Evolutionary conservation across 257 asterid species (phyloP).

Genomic region (Apocynum venetum): DNA sequence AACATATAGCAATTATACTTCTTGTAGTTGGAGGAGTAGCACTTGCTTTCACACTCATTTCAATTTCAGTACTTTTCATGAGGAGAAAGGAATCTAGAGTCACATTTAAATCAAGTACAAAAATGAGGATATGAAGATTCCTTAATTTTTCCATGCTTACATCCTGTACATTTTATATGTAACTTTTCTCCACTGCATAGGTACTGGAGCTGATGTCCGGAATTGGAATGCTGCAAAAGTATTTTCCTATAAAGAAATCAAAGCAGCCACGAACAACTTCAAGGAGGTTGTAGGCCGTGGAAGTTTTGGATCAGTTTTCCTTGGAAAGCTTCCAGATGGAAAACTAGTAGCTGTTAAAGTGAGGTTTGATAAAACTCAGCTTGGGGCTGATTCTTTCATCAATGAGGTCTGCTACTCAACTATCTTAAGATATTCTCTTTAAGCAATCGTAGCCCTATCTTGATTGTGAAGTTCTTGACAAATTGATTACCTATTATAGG

Average conservation of each 20-base stretch:
- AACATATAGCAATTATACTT: conserved; percentile 45
- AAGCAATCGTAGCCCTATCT: background rate
- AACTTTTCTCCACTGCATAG: conserved; percentile 23
- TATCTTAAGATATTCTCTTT: background rate
- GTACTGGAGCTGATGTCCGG: conserved; percentile 37
- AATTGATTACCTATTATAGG: background rate
- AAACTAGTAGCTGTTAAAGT: conserved; percentile 85
- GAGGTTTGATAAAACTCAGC: conserved; percentile 73
- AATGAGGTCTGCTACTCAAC: conserved; percentile 55
- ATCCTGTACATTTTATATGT: background rate
- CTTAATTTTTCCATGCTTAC: background rate
- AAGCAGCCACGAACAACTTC: conserved; percentile 73
- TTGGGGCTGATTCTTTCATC: conserved; percentile 84
- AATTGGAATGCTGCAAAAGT: conserved; percentile 65
- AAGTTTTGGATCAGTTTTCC: conserved; percentile 82
- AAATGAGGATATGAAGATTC: background rate
- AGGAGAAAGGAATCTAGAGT: conserved; percentile 42
- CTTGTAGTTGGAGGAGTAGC: conserved; percentile 58
- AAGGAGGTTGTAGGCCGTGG: conserved; percentile 81
- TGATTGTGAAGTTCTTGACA: background rate
- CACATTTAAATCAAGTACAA: conserved; percentile 50
- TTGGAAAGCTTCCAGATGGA: conserved; percentile 71
- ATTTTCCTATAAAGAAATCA: conserved; percentile 75
- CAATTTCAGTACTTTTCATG: conserved; percentile 44
- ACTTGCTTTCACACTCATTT: conserved; percentile 36